phyloP scores from a whole-genome alignment of 1,284 basidiomycete species.

The Wallemia mellicola region DNA sequence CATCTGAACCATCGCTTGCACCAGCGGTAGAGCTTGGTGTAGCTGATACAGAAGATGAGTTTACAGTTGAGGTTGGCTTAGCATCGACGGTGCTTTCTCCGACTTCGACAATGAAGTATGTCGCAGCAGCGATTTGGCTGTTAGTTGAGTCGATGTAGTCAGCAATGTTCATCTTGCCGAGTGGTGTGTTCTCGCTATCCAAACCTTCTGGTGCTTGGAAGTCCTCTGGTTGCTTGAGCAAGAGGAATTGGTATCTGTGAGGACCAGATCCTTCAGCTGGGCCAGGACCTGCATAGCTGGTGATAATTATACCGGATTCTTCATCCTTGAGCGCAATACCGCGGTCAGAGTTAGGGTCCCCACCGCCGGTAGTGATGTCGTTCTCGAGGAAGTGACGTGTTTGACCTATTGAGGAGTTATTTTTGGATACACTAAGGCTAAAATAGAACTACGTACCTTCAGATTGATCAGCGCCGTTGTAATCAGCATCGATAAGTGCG shows the following conservation, averaged over 20 bases:
- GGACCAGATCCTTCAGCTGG: constrained; percentile 34
- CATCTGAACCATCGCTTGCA: constrained; percentile 4
- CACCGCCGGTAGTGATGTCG: constrained; percentile 24
- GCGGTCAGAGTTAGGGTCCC: constrained; percentile 15
- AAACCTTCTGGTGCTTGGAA: constrained; percentile 33
- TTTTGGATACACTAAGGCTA: constrained; percentile 13
- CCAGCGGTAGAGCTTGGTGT: constrained; percentile 6
- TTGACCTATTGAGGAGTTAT: constrained; percentile 6
- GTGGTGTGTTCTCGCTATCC: constrained; percentile 21
- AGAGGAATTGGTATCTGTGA: constrained; percentile 30
- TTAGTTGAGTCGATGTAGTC: constrained; percentile 15
- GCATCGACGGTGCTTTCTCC: constrained; percentile 27
- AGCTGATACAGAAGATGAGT: constrained; percentile 26
- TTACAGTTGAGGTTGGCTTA: constrained; percentile 29
- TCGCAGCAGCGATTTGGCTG: constrained; percentile 18
- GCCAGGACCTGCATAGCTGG: constrained; percentile 38
- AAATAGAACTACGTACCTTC: not conserved
- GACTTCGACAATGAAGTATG: constrained; percentile 43
- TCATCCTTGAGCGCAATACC: constrained; percentile 1
- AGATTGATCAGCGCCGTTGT: constrained; percentile 25
- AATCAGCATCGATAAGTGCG: constrained; percentile 35
- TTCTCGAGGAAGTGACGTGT: constrained; percentile 58
- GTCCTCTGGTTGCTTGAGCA: constrained; percentile 29
- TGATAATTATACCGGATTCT: constrained; percentile 11
- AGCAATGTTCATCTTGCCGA: constrained; percentile 24